A percentile compares a stretch with the other conserved stretches of the same genome.
Evolutionary conservation across 192 early-diverging fungal species (phyloP).

Genomic region (Borealophlyctis nickersoniae): DNA sequence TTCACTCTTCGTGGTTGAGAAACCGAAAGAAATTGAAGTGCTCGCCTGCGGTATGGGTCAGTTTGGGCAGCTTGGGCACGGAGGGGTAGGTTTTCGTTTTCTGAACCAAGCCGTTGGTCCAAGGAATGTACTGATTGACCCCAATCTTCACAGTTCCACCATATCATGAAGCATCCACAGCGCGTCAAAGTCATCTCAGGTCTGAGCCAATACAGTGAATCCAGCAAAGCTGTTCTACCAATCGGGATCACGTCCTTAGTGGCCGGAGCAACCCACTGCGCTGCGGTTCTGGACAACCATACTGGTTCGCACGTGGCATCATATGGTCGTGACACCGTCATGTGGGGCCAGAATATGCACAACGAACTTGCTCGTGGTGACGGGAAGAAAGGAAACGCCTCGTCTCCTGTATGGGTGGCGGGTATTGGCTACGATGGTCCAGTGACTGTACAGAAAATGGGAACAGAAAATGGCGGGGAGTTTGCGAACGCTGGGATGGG

Average conservation of each 20-base stretch:
- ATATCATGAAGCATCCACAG: conserved; percentile 20
- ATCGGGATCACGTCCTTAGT: conserved; percentile 29
- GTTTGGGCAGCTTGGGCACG: too few relatives aligned
- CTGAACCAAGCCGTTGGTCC: neutral
- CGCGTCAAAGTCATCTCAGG: conserved; percentile 26
- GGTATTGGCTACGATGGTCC: conserved; percentile 18
- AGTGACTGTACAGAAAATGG: neutral
- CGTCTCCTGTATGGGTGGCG: conserved; percentile 16
- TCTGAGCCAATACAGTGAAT: conserved; percentile 31
- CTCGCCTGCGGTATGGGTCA: conserved; percentile 34
- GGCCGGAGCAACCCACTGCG: conserved; percentile 25
- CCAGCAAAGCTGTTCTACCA: conserved; percentile 8
- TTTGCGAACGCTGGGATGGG: neutral
- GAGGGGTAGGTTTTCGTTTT: conserved; percentile 4
- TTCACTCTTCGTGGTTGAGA: conserved; percentile 31
- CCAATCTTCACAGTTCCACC: conserved; percentile 34
- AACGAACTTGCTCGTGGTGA: conserved; percentile 33
- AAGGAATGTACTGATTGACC: conserved; percentile 1
- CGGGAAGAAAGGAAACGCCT: conserved; percentile 26
- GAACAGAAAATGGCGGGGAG: neutral
- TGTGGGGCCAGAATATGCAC: conserved; percentile 39
- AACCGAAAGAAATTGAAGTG: conserved; percentile 20
- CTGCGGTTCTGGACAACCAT: conserved; percentile 26
- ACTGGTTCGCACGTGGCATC: neutral
- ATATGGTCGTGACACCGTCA: conserved; percentile 36